phyloP scores from a whole-genome alignment of 768 basidiomycete species.

The Xerocomus potaroensis region DNA sequence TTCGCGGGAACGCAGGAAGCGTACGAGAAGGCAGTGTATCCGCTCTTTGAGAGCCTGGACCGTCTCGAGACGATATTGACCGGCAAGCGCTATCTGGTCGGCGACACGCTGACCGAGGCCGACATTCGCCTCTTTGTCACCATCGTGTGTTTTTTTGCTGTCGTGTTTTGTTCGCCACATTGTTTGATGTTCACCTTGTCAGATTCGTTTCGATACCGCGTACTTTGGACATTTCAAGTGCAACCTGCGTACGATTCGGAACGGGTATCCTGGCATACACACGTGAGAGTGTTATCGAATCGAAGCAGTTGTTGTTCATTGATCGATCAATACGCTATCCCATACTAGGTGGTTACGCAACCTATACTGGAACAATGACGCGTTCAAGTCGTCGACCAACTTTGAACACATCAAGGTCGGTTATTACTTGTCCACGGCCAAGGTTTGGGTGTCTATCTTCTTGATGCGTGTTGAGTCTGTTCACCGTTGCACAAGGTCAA shows the following conservation, averaged over 20 bases:
- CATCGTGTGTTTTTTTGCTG: conserved; percentile 61
- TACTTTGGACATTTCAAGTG: conserved; percentile 95
- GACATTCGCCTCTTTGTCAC: conserved; percentile 92
- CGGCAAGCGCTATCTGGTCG: conserved; percentile 81
- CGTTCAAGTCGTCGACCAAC: conserved; percentile 83
- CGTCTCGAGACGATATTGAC: conserved; percentile 71
- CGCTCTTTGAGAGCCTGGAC: conserved; percentile 78
- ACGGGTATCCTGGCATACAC: conserved; percentile 84
- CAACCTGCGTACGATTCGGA: conserved; percentile 80
- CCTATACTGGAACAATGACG: conserved; percentile 86
- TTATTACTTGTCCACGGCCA: conserved; percentile 37
- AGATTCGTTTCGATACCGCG: conserved; percentile 88
- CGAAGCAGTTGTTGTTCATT: neutral
- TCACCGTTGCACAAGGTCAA: conserved; percentile 58
- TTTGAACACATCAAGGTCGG: conserved; percentile 69
- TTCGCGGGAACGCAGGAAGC: conserved; percentile 81
- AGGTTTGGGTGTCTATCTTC: conserved; percentile 11
- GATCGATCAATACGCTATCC: neutral
- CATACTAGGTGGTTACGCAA: conserved; percentile 68
- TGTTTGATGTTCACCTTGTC: neutral
- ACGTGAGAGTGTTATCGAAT: conserved; percentile 22
- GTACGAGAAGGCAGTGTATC: conserved; percentile 71
- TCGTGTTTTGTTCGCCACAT: no score
- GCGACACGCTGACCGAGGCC: conserved; percentile 78
- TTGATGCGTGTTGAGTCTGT: neutral